Base-by-base conservation (phyloP, 2,329 filamentous ascomycete species). In the Neonectria magnoliae region DNA sequence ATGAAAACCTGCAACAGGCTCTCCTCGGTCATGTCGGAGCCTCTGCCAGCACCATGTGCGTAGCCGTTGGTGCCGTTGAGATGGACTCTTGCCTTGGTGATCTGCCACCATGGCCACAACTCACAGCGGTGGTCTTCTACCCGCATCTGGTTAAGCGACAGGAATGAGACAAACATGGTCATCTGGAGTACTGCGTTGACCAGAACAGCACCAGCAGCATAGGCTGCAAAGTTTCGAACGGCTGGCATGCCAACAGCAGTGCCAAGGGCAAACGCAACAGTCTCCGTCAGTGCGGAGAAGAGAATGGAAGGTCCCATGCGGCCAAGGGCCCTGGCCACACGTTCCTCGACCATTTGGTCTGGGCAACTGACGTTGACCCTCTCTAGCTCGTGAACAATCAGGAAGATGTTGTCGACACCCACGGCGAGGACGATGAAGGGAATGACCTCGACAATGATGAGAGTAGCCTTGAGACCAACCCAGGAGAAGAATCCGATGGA, bases 391-490 rank as follows among this genome's bases (percentile, higher is more conserved):
- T 99, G 96, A 1, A 99, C 96, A 64, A 99, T 97, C 60, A 99
- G 83, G 81, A 99, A 99, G 73, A 99, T 98, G 76, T 99, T 99
- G 85, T 99, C 96, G 3, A 99, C 97, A 50, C 96, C 96, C 29
- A 99, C 94, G 13, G 96, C 96, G 20, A 99, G 83, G 10, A 99
- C 95, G 68, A 99, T 90, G 79, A 99, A 99, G 0, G 96, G 96
- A 69, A 99, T 99, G 66, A 99, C 96, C 76, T 99, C 96, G 5
- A 97, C 95, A 66, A 99, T 99, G 75, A 99, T 99, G 70, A 99
- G 84, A 0, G 96, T 99, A 14, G 95, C 96, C 80, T 97, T 98
- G 74, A 99, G 88, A 1, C 94, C 94, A 41, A 90, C 87, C 77
- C 93, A 96, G 1, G 96, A 97, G 76, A 98, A 99, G 45, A 99